Evolutionary conservation across 176 grass and related monocot species (phyloP), one percentile per base, ranked within the genome.

Genomic region (Neostapfia colusana): DNA sequence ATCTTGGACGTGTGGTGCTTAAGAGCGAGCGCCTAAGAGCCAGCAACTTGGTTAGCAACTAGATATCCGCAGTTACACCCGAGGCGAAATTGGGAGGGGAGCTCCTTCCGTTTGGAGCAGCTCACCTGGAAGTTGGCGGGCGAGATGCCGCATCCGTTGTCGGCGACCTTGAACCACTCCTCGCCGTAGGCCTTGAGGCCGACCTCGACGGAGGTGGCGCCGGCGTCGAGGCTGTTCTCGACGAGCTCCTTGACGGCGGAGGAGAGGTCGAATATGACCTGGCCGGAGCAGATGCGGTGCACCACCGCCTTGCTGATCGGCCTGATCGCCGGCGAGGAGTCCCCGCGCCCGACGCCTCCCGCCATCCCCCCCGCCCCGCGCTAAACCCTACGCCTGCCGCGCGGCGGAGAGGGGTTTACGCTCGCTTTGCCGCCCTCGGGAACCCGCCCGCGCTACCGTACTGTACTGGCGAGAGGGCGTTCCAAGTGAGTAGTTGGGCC

Each of bases 1-100:
- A 98, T 91, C 84, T 98, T 98, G 53, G 95, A 94, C 3, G 95
- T 98, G 50, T 98, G 95, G 59, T 98, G 89, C 79, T 94, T 98
- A 23, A 92, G 89, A 51, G 91, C 91, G 41, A 98, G 87, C 28
- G 76, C 86, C 91, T 97, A 59, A 73, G 6, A 13, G 14, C 4
- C 42, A 49, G 45, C 14, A 12, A 13, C 37, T 65, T 20, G 49
- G 42, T 82, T 63, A 84, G 46, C 68, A 44, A 62, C 51, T 23
- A 42, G 1, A 0, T 59, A 50, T 36, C 21, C 1, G 20, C 43
- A 16, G 9, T 13, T 44, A 35, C 17, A 27, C 8, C 8, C 59
- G 26, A 17, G 41, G 16, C 10, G 11, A 49, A 64, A 76, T 63
- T 43, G 25, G 57, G 59, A 58, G 16, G 12, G 5, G 3, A 15